Evolutionary conservation across 2,329 filamentous ascomycete species (phyloP).

Genomic region (Pseudocercospora crystallina): DNA sequence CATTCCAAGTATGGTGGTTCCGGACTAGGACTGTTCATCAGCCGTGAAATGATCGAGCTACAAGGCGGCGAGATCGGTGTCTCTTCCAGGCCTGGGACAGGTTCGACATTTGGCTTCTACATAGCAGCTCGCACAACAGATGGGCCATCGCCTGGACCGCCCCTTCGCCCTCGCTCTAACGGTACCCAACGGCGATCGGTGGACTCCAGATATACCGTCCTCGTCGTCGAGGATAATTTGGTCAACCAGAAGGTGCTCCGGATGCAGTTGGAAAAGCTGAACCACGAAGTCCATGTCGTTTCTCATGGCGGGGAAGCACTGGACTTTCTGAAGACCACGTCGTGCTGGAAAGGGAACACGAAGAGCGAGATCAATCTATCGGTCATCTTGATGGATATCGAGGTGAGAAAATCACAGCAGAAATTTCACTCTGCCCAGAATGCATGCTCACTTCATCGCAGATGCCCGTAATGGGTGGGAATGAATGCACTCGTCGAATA

Average conservation of each 20-base stretch:
- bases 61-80: constrained; percentile 69
- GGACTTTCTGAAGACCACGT: constrained; percentile 33
- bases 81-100: constrained; percentile 55
- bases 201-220: constrained; percentile 12
- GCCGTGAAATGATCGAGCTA: constrained; percentile 63
- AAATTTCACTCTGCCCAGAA: constrained; percentile 41
- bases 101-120: constrained; percentile 67
- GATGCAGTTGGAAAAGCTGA: constrained; percentile 39
- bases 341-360: constrained; percentile 11
- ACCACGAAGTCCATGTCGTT: constrained; percentile 39
- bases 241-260: constrained; percentile 44
- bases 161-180: no score
- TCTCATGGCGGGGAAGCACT: constrained; percentile 41
- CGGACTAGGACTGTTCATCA: constrained; percentile 69
- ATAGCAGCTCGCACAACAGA: constrained; percentile 52
- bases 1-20: constrained; percentile 71
- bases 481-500: constrained; percentile 67
- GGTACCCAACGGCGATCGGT: no score
- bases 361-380: constrained; percentile 3
- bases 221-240: constrained; percentile 40
- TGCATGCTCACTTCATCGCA: background rate
- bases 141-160: background rate
- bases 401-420: constrained; percentile 65
- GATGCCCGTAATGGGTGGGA: constrained; percentile 80
- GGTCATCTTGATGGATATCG: constrained; percentile 63